Evolutionary conservation across 2,329 filamentous ascomycete species (phyloP).

Genomic region (Claviceps sp.): DNA sequence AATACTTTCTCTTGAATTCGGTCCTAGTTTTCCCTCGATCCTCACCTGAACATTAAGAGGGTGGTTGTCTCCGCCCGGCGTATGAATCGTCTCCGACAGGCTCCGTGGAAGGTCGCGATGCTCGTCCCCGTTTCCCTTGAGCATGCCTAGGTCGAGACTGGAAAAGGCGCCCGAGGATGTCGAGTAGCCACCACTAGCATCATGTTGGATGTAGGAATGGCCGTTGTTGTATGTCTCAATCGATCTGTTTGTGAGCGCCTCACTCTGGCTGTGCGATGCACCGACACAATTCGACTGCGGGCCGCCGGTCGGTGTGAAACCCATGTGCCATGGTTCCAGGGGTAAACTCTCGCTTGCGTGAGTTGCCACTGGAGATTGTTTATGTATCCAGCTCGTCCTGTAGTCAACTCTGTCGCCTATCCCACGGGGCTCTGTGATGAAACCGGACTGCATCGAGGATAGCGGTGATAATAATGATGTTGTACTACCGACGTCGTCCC

Average conservation of each 20-base stretch:
- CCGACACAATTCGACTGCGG: background rate
- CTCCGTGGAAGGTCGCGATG: background rate
- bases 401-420: background rate
- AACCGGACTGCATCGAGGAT: background rate
- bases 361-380: background rate
- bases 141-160: background rate
- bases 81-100: background rate
- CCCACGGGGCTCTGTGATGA: background rate
- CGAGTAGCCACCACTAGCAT: background rate
- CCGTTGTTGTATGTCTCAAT: background rate
- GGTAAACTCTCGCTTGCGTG: background rate
- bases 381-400: background rate
- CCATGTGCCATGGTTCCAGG: background rate
- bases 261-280: background rate
- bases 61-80: background rate
- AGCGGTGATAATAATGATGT: background rate
- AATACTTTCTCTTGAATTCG: background rate
- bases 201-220: background rate
- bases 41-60: background rate
- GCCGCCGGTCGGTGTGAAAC: background rate
- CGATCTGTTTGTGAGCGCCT: background rate
- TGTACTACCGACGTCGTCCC: background rate
- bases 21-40: background rate
- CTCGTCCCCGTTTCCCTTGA: background rate
- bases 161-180: background rate